A percentile compares a stretch with the other conserved stretches of the same genome.
These are phyloP conservation scores for Trebouxia sp. DNA, from an alignment of 139 green algal genomes.

Conservation along the genomic window DNA sequence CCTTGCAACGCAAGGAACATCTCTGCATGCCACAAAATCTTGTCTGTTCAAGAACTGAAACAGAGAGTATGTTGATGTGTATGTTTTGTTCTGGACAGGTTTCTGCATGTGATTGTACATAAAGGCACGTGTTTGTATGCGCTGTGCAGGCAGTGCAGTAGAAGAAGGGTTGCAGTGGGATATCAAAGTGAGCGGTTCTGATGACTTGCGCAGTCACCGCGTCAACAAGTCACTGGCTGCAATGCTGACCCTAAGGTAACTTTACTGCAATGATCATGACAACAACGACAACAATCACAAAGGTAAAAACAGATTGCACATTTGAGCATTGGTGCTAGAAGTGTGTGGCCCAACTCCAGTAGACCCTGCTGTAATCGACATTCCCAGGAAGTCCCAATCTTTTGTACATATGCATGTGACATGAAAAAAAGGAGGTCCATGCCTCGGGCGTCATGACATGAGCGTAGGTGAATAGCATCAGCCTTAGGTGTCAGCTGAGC, in stretches of 20 bases:
- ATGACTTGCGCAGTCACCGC: neutral
- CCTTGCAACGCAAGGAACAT: neutral
- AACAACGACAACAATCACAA: too few species aligned
- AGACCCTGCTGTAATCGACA: too few species aligned
- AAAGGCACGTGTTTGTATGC: neutral
- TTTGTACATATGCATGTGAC: too few species aligned
- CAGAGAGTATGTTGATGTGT: neutral
- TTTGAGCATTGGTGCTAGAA: too few species aligned
- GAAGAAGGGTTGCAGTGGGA: slow-evolving; percentile 65
- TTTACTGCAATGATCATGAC: neutral
- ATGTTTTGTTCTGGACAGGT: neutral
- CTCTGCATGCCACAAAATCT: neutral
- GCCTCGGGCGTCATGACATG: too few species aligned
- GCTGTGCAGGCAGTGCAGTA: slow-evolving; percentile 45
- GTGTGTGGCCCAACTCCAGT: too few species aligned
- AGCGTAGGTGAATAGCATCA: too few species aligned
- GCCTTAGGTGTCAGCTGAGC: too few species aligned
- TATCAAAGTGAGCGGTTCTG: slow-evolving; percentile 12
- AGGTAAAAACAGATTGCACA: too few species aligned
- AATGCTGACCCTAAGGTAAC: slow-evolving; percentile 59
- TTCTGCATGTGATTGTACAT: neutral
- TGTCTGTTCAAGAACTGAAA: neutral
- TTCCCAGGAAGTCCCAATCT: too few species aligned
- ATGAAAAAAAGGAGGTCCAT: too few species aligned
- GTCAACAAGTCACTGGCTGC: slow-evolving; percentile 50